Evolutionary conservation across 129 eudicot species (phyloP), one percentile per base, ranked within the genome.

Genomic region (Chrysanthemum lavandulifolium): DNA sequence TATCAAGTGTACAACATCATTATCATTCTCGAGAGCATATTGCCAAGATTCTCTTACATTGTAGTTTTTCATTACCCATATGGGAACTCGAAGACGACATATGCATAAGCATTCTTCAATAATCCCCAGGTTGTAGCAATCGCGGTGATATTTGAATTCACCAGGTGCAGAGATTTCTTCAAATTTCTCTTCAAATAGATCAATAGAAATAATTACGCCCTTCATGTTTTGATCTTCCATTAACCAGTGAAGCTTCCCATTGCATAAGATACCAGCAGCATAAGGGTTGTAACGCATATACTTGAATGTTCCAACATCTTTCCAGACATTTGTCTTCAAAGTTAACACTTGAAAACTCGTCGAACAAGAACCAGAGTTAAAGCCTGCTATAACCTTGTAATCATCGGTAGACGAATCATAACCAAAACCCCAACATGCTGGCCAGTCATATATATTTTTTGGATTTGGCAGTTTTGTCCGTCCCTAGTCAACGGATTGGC

Each of bases 401-500:
- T 65, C 54, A 18, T 65, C 31, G 7, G n/a, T n/a, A 16, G 29
- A 43, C 19, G 70, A 65, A 65, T 65, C 70, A 65, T 65, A 65
- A 7, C 70, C 70, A 45, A 65, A 43, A 6, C 70, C 70, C 70
- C 70, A 65, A 65, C 33, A 8, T 9, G 16, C 8, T 10, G 7
- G 8, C 12, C 13, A 13, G 4, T 53, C 40, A 0, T 0, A 10
- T 60, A 13, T 60, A 31, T 16, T n/a, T 13, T 13, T n/a, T 52
- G 27, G 49, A 50, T 3, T 6, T 14, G 45, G 7, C 2, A 65
- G 27, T 65, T 1, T 43, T 65, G 45, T 36, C 51, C 1, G n/a
- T 65, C 54, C 45, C 55, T 47, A 45, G 54, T 65, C 7, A 8
- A 43, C 2, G 70, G 70, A 65, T 65, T 65, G 29, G 53, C 31